Base-by-base conservation (phyloP, 768 basidiomycete genomes). In the Gloeopeniophorella convolvens region DNA sequence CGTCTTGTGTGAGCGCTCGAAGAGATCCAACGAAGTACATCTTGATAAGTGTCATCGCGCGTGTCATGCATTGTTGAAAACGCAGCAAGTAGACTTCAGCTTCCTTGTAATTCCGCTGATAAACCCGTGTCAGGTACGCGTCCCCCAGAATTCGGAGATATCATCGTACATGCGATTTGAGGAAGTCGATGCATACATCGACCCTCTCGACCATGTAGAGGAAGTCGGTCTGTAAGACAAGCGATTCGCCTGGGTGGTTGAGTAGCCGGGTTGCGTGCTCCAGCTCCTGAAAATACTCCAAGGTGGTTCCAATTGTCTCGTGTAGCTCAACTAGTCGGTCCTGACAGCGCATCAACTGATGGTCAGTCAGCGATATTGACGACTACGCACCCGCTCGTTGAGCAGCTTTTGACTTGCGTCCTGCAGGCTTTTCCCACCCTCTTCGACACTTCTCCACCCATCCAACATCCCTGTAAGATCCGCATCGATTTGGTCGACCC, bases 1-100 rank as follows among this genome's bases (percentile, higher is more conserved):
- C 78, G 59, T 98, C 95, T 4, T 78, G 69, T 1, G 86, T 80
- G 10, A 96, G 74, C 0, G 85, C 82, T 33, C 85, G 76, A 5
- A 98, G 71, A 7, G 88, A 85, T 4, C 84, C 85, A 5, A 95
- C 83, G 61, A 96, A 97, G 68, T 87, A 93, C 82, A 98, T 94
- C 67, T 89, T 95, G 71, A 98, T 90, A 36, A 99, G 76, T 0
- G 94, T 98, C 95, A 98, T 97, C 9, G 91, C 88, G 23, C 96
- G 82, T 0, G 92, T 96, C 79, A 98, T 86, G 65, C 96, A 99
- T 67, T 99, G 96, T 62, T 96, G 95, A 68, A 94, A 98, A 20
- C 96, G 83, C 26, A 99, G 76, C n/a, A 96, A 72, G 65, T 96
- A 97, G 16, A 99, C 72, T 60, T 97, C 92, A 7, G 92, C 83